Base-by-base conservation (phyloP, 169 alveolate species). In the Plasmodium billcollinsi region DNA sequence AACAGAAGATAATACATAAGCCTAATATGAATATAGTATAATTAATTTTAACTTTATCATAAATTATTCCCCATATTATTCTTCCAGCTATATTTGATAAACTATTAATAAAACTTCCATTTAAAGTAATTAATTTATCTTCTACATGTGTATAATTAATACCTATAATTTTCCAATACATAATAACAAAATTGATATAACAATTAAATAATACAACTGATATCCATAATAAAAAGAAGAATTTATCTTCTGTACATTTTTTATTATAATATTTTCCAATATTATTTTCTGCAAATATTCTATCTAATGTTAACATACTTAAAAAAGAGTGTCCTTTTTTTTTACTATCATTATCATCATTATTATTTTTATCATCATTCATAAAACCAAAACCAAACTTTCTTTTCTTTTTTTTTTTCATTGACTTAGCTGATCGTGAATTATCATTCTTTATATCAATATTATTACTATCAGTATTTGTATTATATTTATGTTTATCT, bases 91-190 rank as follows among this genome's bases (percentile, higher is more conserved):
- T 78, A 58, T 78, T 78, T 2, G 78, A 0, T 47, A 78, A 18
- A 59, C 89, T 78, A 24, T 78, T 78, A 49, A 66, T 50, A 50
- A 78, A 66, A 45, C 89, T 65, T 2, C 89, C 89, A 66, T 78
- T 65, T 14, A 78, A 33, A 1, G 89, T 78, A 15, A 78, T 65
- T 26, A 78, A 6, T 26, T 43, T 56, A 66, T 78, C 89, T 47
- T 78, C 74, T 15, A 78, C 67, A 21, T 47, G 20, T 58, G 89
- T 78, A 26, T 78, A 78, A 29, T 73, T 78, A 11, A 78, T 67
- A 39, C 89, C 89, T 24, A 78, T 66, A 18, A 78, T 66, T 66
- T 78, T 78, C 89, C 89, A 78, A 66, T 78, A 78, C 89, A 78
- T 78, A n/a, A 78, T 65, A 14, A 78, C 47, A 21, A 47, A 78